phyloP scores from a whole-genome alignment of 345 rosid species.

The Cardamine chenopodiifolia region DNA sequence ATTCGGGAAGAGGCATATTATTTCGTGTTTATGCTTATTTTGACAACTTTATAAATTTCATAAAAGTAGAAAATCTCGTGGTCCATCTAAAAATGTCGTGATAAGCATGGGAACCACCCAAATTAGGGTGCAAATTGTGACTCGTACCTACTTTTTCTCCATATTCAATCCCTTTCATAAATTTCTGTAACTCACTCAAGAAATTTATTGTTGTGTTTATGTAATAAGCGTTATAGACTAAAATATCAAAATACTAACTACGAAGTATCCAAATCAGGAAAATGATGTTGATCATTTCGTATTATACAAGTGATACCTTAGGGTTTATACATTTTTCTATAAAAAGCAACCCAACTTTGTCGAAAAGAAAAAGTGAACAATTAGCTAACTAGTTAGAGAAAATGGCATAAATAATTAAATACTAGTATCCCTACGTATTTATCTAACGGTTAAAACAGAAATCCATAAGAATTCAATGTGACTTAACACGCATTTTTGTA shows the following conservation, averaged over 20 bases:
- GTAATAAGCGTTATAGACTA: constrained; percentile 32
- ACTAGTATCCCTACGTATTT: background rate
- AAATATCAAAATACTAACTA: constrained; percentile 40
- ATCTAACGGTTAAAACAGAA: background rate
- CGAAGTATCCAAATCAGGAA: constrained; percentile 45
- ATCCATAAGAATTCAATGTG: background rate
- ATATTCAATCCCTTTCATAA: constrained; percentile 38
- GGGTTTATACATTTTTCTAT: background rate
- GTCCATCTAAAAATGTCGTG: constrained; percentile 44
- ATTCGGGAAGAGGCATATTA: constrained; percentile 22
- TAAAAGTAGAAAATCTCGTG: constrained; percentile 32
- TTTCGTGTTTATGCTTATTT: constrained; percentile 37
- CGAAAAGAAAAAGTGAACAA: background rate
- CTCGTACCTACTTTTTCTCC: constrained; percentile 36
- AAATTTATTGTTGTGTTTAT: constrained; percentile 25
- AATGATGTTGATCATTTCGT: constrained; percentile 41
- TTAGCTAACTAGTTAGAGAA: background rate
- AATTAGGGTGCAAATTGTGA: constrained; percentile 39
- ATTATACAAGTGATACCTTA: constrained; percentile 21
- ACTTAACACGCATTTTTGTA: background rate
- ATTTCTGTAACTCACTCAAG: constrained; percentile 25
- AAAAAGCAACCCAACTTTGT: constrained; percentile 23
- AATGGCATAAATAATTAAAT: background rate
- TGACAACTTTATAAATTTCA: constrained; percentile 43
- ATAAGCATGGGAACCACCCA: constrained; percentile 45